phyloP scores from a whole-genome alignment of 2,329 filamentous ascomycete genomes.

The Rutstroemia sp. region DNA sequence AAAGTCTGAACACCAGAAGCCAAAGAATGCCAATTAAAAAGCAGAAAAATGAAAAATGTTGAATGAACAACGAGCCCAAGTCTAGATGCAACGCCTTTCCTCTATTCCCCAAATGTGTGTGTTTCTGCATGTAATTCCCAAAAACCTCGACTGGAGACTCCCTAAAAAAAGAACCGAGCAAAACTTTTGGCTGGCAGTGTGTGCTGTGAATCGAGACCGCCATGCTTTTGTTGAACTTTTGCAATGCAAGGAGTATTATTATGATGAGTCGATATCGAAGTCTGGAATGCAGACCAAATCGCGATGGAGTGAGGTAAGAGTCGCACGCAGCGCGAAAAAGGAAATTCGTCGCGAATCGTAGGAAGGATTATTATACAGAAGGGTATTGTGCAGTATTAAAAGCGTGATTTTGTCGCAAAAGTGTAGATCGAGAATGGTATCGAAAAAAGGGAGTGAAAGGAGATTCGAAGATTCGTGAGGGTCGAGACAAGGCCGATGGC shows the following conservation, averaged over 20 bases:
- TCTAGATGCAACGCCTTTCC: slow-evolving; percentile 24
- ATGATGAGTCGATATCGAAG: not conserved
- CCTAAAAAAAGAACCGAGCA: not conserved
- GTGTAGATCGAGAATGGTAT: not conserved
- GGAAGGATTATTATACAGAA: slow-evolving; percentile 10
- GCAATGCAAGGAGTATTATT: slow-evolving; percentile 8
- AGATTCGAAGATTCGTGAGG: slow-evolving; percentile 6
- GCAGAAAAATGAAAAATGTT: slow-evolving; percentile 8
- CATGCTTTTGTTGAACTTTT: slow-evolving; percentile 3
- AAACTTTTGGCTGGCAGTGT: slow-evolving; percentile 10
- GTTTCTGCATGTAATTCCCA: slow-evolving; percentile 2
- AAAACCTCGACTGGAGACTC: slow-evolving; percentile 5
- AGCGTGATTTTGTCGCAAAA: slow-evolving; percentile 6
- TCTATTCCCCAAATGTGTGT: slow-evolving; percentile 7
- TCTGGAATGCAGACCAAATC: slow-evolving; percentile 10
- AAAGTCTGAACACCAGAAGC: slow-evolving; percentile 11
- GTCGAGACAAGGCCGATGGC: slow-evolving; percentile 1
- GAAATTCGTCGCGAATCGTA: slow-evolving; percentile 11
- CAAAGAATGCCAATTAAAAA: slow-evolving; percentile 8
- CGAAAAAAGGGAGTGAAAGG: not conserved
- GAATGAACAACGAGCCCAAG: slow-evolving; percentile 11
- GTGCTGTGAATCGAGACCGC: slow-evolving; percentile 23
- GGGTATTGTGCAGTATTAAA: slow-evolving; percentile 7
- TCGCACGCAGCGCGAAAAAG: slow-evolving; percentile 10
- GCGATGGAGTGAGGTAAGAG: not conserved